phyloP scores from a whole-genome alignment of 345 rosid species.

The Eucalyptus cladocalyx region DNA sequence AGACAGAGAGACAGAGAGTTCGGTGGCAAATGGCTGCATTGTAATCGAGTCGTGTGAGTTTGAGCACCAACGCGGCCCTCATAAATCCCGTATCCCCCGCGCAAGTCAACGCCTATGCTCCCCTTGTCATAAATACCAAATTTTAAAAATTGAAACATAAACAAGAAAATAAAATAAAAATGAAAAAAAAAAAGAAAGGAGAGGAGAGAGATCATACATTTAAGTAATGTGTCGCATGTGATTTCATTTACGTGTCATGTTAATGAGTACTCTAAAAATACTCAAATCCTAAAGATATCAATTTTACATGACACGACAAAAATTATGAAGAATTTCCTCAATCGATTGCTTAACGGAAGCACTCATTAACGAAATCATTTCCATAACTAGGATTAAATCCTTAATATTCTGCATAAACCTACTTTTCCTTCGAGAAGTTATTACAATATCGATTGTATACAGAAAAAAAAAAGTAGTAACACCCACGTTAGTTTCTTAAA shows the following conservation, averaged over 20 bases:
- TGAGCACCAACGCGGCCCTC: neutral
- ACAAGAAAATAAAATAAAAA: neutral
- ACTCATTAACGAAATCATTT: neutral
- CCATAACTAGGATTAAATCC: neutral
- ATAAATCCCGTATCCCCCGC: neutral
- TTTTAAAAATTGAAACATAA: neutral
- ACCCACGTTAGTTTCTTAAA: neutral
- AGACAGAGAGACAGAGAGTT: neutral
- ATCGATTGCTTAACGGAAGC: neutral
- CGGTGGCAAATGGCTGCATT: neutral
- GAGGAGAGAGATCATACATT: neutral
- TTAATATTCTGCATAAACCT: rapidly evolving
- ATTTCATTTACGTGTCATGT: neutral
- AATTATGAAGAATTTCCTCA: rapidly evolving
- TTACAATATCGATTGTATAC: rapidly evolving
- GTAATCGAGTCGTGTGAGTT: neutral
- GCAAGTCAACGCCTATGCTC: neutral
- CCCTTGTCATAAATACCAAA: neutral
- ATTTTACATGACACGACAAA: neutral
- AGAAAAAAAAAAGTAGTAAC: neutral
- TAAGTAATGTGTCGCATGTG: neutral
- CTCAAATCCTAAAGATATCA: rapidly evolving
- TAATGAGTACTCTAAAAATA: neutral
- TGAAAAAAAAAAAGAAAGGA: neutral
- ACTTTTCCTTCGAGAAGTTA: neutral